Conservation (phyloP, 805 yeast species). For the Metschnikowia drakensbergensis region DNA sequence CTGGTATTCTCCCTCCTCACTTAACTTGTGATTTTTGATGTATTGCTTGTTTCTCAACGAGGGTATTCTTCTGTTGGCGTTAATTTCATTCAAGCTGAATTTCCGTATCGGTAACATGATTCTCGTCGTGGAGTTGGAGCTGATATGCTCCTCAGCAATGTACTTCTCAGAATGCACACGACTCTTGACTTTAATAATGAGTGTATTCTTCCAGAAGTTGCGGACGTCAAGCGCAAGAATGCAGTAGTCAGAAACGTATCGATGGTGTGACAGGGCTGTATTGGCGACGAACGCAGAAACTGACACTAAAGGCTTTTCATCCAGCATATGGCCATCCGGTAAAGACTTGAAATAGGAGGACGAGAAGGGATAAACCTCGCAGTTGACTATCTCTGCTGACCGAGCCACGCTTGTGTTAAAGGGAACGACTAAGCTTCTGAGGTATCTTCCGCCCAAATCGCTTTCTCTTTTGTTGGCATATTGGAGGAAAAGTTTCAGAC, state of each 20-base stretch:
- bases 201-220: conserved; percentile 70
- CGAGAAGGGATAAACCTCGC: conserved; percentile 64
- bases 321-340: conserved; percentile 3
- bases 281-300: conserved; percentile 28
- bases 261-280: conserved; percentile 17
- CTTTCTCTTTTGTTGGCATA: conserved; percentile 43
- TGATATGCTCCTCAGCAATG: conserved; percentile 22
- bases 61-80: conserved; percentile 58
- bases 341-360: conserved; percentile 23
- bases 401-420: conserved; percentile 66
- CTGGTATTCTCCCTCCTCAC: conserved; percentile 52
- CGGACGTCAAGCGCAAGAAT: conserved; percentile 70
- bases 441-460: conserved; percentile 24
- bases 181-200: conserved; percentile 29
- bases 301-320: conserved; percentile 20
- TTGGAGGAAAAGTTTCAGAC: conserved; percentile 60
- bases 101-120: conserved; percentile 68
- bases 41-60: conserved; percentile 68
- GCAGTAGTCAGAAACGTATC: conserved; percentile 51
- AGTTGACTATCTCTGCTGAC: conserved; percentile 68
- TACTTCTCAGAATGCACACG: conserved; percentile 21
- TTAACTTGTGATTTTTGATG: conserved; percentile 51
- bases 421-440: conserved; percentile 63
- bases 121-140: conserved; percentile 41
- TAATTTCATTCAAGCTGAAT: conserved; percentile 40